Percentiles rank a stretch among this genome's conserved stretches.
Conservation (phyloP, 2,329 filamentous ascomycete genomes). For the Penicillium sclerotigenum region DNA sequence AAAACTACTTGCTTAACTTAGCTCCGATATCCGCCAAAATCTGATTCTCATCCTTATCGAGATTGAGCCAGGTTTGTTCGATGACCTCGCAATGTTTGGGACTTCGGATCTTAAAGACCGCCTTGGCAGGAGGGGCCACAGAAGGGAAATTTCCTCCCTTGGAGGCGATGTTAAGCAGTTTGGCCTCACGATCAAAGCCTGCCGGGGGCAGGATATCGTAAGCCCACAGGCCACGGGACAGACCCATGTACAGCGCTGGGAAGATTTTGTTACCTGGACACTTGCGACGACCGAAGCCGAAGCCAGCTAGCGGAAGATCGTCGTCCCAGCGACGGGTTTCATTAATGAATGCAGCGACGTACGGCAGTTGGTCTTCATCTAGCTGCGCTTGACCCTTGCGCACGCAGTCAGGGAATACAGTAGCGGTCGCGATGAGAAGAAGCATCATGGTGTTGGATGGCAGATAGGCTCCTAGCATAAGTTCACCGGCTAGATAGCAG, state of each 20-base stretch:
- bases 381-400: background rate
- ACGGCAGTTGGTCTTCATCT: background rate
- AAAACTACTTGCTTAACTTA: background rate
- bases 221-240: background rate
- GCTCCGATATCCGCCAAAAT: background rate
- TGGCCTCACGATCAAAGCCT: background rate
- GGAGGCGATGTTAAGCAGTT: background rate
- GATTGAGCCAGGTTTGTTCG: background rate
- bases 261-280: background rate
- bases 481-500: background rate
- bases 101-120: background rate
- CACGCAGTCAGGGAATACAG: background rate
- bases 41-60: background rate
- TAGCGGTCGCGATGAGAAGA: background rate
- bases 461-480: background rate
- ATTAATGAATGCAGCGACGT: background rate
- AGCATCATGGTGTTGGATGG: background rate
- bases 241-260: background rate
- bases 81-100: background rate
- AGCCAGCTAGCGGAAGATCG: background rate
- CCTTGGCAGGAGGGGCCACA: background rate
- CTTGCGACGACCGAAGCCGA: background rate
- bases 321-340: background rate
- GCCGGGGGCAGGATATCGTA: background rate
- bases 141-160: background rate